phyloP scores from a whole-genome alignment of 176 grass and related monocot species.

The Canna indica region DNA sequence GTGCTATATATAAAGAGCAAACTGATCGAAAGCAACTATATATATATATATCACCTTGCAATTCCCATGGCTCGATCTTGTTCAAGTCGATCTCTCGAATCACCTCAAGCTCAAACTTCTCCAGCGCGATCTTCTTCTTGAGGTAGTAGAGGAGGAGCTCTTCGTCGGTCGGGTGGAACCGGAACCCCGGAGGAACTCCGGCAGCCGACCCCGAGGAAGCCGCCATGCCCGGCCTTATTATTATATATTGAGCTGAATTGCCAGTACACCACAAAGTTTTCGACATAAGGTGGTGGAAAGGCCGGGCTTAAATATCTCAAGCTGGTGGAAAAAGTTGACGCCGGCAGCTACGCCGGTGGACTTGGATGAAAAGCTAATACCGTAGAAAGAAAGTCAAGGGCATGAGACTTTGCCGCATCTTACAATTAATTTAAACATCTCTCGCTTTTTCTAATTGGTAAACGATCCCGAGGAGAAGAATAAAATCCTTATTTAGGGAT shows the following conservation, averaged over 20 bases:
- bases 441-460: slow-evolving; percentile 40
- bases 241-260: background rate
- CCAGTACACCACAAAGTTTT: background rate
- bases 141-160: slow-evolving; percentile 96
- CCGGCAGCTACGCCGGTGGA: slow-evolving; percentile 81
- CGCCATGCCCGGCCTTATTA: slow-evolving; percentile 34
- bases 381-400: slow-evolving; percentile 63
- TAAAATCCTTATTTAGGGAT: slow-evolving; percentile 19
- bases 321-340: slow-evolving; percentile 45
- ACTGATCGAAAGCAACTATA: background rate
- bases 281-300: background rate
- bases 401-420: slow-evolving; percentile 38
- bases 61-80: slow-evolving; percentile 96
- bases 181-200: slow-evolving; percentile 91
- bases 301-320: background rate
- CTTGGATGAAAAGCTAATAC: slow-evolving; percentile 48
- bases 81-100: slow-evolving; percentile 90
- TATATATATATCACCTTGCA: slow-evolving; percentile 54
- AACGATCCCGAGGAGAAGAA: slow-evolving; percentile 84
- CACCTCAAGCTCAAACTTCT: slow-evolving; percentile 95
- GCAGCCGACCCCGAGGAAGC: slow-evolving; percentile 54
- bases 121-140: slow-evolving; percentile 82
- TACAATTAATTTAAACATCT: no score
- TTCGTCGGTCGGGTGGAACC: slow-evolving; percentile 96
- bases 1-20: no score